These are phyloP conservation scores for Gelatoporia subvermispora DNA, from an alignment of 768 basidiomycete species.

Conservation along the genomic window DNA sequence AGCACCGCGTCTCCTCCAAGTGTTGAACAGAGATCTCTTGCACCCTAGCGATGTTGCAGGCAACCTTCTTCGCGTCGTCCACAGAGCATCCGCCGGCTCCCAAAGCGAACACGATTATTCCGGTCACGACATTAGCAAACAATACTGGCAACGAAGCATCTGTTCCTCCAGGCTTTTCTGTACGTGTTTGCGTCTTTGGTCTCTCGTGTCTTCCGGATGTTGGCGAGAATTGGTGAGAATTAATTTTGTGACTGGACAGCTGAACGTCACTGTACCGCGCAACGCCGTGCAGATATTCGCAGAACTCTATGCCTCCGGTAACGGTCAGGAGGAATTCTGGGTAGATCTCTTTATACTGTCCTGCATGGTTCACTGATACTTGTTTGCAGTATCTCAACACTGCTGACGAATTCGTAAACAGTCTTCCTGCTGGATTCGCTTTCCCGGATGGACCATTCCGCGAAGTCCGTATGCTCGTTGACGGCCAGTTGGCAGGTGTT, in stretches of 20 bases:
- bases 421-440: conserved; percentile 48
- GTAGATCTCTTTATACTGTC: conserved; percentile 29
- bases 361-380: background rate
- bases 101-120: conserved; percentile 61
- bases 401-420: conserved; percentile 51
- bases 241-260: conserved; percentile 32
- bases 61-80: conserved; percentile 69
- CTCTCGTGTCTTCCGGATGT: no score
- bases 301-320: conserved; percentile 68
- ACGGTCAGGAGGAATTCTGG: conserved; percentile 73
- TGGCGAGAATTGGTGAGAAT: no score
- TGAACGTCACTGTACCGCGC: conserved; percentile 63
- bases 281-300: conserved; percentile 66
- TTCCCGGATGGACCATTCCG: conserved; percentile 53
- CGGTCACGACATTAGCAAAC: conserved; percentile 61
- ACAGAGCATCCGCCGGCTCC: conserved; percentile 49
- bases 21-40: conserved; percentile 1
- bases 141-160: conserved; percentile 68
- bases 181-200: conserved; percentile 22
- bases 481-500: conserved; percentile 49
- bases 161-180: conserved; percentile 70
- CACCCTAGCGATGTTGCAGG: conserved; percentile 53
- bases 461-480: conserved; percentile 57
- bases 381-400: conserved; percentile 58
- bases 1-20: background rate